Evolutionary conservation across 2,329 filamentous ascomycete genomes (phyloP).

Genomic region (Laburnicola sp.): DNA sequence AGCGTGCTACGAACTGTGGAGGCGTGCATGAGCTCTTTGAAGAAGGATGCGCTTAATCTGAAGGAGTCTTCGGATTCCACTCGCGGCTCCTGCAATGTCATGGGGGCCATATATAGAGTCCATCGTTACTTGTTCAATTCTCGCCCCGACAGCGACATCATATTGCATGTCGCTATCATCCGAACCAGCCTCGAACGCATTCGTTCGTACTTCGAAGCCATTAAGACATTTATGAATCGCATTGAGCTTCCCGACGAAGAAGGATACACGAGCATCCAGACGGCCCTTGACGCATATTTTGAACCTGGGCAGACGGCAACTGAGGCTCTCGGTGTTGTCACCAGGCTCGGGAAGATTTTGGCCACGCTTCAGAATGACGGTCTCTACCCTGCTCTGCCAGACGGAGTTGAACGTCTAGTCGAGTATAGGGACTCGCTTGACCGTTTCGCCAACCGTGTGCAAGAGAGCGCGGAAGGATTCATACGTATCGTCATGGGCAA

Average conservation of each 20-base stretch:
- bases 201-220: slow-evolving; percentile 9
- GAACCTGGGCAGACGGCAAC: slow-evolving; percentile 13
- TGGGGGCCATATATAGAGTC: background rate
- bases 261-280: slow-evolving; percentile 6
- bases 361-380: slow-evolving; percentile 26
- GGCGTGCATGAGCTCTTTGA: slow-evolving; percentile 48
- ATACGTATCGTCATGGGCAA: slow-evolving; percentile 11
- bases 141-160: slow-evolving; percentile 14
- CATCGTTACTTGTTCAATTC: background rate
- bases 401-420: slow-evolving; percentile 24
- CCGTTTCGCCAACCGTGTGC: slow-evolving; percentile 17
- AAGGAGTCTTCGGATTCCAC: slow-evolving; percentile 78
- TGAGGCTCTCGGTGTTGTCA: slow-evolving; percentile 21
- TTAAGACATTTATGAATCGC: slow-evolving; percentile 4
- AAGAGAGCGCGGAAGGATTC: slow-evolving; percentile 20
- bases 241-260: slow-evolving; percentile 11
- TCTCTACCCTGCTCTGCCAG: slow-evolving; percentile 33
- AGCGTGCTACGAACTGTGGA: slow-evolving; percentile 8
- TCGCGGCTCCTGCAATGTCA: slow-evolving; percentile 52
- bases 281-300: slow-evolving; percentile 1
- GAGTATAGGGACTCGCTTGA: slow-evolving; percentile 25
- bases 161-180: slow-evolving; percentile 9
- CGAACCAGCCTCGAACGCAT: slow-evolving; percentile 13
- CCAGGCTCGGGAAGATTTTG: slow-evolving; percentile 28
- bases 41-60: slow-evolving; percentile 81